Evolutionary conservation across 1,139 yeast genomes (phyloP).

Genomic region (Yamadazyma atmosphaerica): DNA sequence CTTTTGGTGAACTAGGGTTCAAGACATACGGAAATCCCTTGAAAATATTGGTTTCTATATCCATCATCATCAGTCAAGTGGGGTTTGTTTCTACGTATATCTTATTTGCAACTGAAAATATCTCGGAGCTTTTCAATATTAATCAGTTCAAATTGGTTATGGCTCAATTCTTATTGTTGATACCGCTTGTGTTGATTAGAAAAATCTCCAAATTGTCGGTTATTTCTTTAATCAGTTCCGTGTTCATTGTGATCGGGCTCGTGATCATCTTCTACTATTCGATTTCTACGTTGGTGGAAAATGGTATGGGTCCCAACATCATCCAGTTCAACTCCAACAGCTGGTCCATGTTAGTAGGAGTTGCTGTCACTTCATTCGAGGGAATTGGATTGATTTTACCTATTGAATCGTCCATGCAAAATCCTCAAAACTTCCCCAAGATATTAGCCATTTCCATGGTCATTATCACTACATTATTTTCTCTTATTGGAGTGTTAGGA

Average conservation of each 20-base stretch:
- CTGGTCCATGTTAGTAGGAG: slow-evolving; percentile 78
- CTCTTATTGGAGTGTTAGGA: slow-evolving; percentile 64
- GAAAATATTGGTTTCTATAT: slow-evolving; percentile 57
- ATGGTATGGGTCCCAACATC: slow-evolving; percentile 54
- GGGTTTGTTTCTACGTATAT: slow-evolving; percentile 81
- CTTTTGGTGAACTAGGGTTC: slow-evolving; percentile 75
- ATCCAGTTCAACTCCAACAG: slow-evolving; percentile 53
- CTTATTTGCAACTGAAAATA: slow-evolving; percentile 69
- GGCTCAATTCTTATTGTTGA: slow-evolving; percentile 56
- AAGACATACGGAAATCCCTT: slow-evolving; percentile 61
- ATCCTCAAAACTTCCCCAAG: slow-evolving; percentile 69
- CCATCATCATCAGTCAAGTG: slow-evolving; percentile 66
- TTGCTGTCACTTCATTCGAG: slow-evolving; percentile 79
- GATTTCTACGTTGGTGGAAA: slow-evolving; percentile 39
- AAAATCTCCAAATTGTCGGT: slow-evolving; percentile 70
- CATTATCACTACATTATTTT: slow-evolving; percentile 60
- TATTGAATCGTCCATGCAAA: slow-evolving; percentile 71
- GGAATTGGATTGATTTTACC: slow-evolving; percentile 80
- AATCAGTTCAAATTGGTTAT: slow-evolving; percentile 33
- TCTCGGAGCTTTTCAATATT: slow-evolving; percentile 45
- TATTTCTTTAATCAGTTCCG: slow-evolving; percentile 66
- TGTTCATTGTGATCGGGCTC: slow-evolving; percentile 64
- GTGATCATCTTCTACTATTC: slow-evolving; percentile 62
- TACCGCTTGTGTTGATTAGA: slow-evolving; percentile 70
- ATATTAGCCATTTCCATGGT: slow-evolving; percentile 61